Conservation (phyloP, 768 basidiomycete species). For the Tricholoma bakamatsutake region DNA sequence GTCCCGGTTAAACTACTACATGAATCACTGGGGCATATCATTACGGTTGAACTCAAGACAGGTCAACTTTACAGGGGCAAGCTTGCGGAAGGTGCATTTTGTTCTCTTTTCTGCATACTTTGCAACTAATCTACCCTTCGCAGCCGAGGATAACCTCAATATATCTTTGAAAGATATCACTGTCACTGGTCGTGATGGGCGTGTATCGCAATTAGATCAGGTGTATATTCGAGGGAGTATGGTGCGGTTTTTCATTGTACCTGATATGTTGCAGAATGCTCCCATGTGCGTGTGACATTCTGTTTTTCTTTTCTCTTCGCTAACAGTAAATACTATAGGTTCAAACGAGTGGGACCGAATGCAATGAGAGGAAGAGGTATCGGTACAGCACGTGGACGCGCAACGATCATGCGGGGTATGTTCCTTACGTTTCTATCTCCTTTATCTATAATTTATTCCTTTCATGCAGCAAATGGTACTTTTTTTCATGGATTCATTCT, state of each 20-base stretch:
- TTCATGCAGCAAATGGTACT: conserved; percentile 67
- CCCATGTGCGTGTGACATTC: conserved; percentile 70
- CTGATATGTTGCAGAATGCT: conserved; percentile 98
- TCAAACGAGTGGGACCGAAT: conserved; percentile 97
- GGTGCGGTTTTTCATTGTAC: conserved; percentile 98
- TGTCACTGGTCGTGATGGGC: conserved; percentile 95
- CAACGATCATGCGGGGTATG: conserved; percentile 96
- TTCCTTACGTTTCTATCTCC: conserved; percentile 10
- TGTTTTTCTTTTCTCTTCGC: conserved; percentile 1
- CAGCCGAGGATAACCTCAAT: conserved; percentile 98
- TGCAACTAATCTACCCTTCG: conserved; percentile 7
- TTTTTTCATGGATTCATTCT: background rate
- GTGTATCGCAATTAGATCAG: conserved; percentile 97
- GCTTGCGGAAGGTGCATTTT: conserved; percentile 81
- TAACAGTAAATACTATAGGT: conserved; percentile 50
- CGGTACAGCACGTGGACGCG: conserved; percentile 96
- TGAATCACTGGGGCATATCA: conserved; percentile 92
- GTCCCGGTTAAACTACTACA: conserved; percentile 96
- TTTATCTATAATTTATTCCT: conserved; percentile 12
- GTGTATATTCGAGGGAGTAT: conserved; percentile 99
- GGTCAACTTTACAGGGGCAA: conserved; percentile 97
- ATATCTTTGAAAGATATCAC: conserved; percentile 96
- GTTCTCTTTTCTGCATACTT: conserved; percentile 10
- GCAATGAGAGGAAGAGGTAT: conserved; percentile 99
- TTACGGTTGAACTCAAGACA: conserved; percentile 98